Evolutionary conservation across 139 green algal genomes (phyloP), one percentile per base, ranked within the genome.

Genomic region (Tetraselmis chui): DNA sequence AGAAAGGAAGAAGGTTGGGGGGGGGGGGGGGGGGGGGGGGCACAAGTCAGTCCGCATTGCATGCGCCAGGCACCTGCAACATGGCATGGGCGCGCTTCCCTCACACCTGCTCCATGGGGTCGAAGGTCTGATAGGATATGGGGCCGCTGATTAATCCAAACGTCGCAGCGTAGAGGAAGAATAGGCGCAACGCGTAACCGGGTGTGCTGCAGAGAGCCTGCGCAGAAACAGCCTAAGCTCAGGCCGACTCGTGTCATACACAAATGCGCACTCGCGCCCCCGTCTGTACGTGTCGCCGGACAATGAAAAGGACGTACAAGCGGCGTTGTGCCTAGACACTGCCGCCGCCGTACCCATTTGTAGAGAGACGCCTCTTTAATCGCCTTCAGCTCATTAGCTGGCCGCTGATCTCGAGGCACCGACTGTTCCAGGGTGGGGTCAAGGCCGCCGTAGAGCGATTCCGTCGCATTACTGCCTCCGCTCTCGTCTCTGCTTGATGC

Each of bases 61-160:
- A 31, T 2, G 23, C 1, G 25, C 22, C 18, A 24, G 22, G 74
- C 18, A 77, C 11, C 74, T 23, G 2, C 5, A 29, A 30, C 2
- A 2, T 30, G 30, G 23, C 2, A 0, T 30, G 29, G 0, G 1
- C 59, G 0, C 24, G 76, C 29, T n/a, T 74, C 2, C 29, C 24
- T 11, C 81, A 1, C 32, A 93, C 88, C 84, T 93, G 84, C 1
- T 90, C 77, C 0, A 67, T 30, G 2, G 93, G 93, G 28, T 94
- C 90, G 78, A 96, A 98, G 0, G 94, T 96, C 86, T 96, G 91
- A 45, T 91, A 92, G 1, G 91, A 85, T 59, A 97, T 96, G 11
- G 94, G 94, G 0, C 86, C 91, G 1, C 89, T 89, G 2, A 97
- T n/a, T 1, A 96, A 59, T 1, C 84, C 79, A 75, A 93, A 92